Base-by-base conservation (phyloP, 257 asterid species). In the Rauvolfia tetraphylla region DNA sequence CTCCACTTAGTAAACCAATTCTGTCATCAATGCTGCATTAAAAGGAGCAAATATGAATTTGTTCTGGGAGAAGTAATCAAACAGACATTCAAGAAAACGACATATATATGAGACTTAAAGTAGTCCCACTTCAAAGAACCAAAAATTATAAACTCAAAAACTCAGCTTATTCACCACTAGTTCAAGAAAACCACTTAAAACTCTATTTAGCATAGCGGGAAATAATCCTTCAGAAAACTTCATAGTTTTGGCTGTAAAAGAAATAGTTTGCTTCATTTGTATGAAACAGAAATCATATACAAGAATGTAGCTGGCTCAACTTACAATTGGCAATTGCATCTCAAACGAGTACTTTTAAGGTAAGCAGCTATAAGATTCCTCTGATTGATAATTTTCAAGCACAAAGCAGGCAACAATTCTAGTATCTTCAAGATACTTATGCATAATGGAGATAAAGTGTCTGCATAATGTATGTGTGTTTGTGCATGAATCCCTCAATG, bases 1-100 rank as follows among this genome's bases (percentile, higher is more conserved):
- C 81, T 74, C 97, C 97, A 83, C 90, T 85, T 27, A 71, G 76
- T 76, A 94, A 49, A 68, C 96, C 97, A 81, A 94, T 88, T 17
- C 63, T 84, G 88, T 94, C 71, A 78, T 90, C 97, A 72, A 72
- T 0, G 84, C 96, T 94, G 91, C 92, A 83, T 3, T 13, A 79
- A 76, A 39, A 59, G 75, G 82, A 36, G 75, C 49, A 46, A 74
- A 34, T 36, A 53, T 31, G 49, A 83, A 77, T 62, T 49, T 73
- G 42, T 62, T 54, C 31, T 0, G 18, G 48, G 42, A 12, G 17
- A 57, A 41, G 42, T 22, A 38, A 33, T 23, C 2, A 81, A 27
- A 33, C 2, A 25, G 61, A 72, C 18, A 49, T 41, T 22, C 17
- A 53, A 71, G 23, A 46, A 23, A 42, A 31, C 10, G 76, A 44